Conservation (phyloP, 805 yeast genomes). For the Candida takata region DNA sequence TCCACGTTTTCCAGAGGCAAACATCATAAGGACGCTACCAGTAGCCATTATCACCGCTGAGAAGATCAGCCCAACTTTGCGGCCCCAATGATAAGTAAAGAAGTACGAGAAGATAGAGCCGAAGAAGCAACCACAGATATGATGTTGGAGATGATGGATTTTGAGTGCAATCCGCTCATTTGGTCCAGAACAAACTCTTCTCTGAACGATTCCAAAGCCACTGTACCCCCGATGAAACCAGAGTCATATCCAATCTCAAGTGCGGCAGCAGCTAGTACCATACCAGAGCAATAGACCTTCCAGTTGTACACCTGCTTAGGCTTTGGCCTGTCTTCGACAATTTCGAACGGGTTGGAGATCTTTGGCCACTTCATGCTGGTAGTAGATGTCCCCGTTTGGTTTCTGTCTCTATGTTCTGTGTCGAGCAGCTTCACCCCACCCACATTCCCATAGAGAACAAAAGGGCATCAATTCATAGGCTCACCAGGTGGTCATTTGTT, state of each 20-base stretch:
- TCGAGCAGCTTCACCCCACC: no score
- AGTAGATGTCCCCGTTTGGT: no score
- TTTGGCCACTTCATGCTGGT: no score
- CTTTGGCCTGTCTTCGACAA: no score
- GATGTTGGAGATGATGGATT: conserved; percentile 11
- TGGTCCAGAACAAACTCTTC: conserved; percentile 11
- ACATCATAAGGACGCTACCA: no score
- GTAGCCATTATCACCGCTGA: conserved; percentile 14
- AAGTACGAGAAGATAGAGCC: conserved; percentile 18
- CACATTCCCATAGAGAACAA: no score
- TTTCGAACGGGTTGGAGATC: no score
- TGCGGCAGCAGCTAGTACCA: conserved; percentile 27
- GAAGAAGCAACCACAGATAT: conserved; percentile 19
- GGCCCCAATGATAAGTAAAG: conserved; percentile 15
- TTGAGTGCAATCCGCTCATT: no score
- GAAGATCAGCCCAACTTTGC: conserved; percentile 11
- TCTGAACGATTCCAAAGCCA: conserved; percentile 8
- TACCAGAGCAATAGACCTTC: conserved; percentile 22
- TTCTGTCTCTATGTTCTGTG: no score
- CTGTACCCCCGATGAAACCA: conserved; percentile 16
- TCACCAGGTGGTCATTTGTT: no score
- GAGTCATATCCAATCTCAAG: conserved; percentile 25
- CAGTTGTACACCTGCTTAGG: conserved; percentile 11
- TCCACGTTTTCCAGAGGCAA: conserved; percentile 27
- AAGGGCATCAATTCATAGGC: no score